Evolutionary conservation across 179 eudicot species (phyloP).

Genomic region (Patellifolia procumbens): DNA sequence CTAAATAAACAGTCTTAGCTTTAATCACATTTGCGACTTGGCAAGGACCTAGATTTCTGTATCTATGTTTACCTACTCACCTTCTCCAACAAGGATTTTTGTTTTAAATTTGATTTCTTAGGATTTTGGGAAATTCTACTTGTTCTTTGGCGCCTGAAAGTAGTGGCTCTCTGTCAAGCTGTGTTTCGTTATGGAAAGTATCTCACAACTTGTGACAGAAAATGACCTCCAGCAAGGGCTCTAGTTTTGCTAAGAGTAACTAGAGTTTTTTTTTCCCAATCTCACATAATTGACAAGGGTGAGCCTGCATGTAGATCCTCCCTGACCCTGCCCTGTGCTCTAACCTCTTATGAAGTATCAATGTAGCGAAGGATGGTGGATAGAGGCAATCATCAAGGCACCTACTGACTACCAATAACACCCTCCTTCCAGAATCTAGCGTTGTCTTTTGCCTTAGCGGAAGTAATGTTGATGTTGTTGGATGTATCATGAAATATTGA

Average conservation of each 20-base stretch:
- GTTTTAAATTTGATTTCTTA: background rate
- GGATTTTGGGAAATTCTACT: background rate
- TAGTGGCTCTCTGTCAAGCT: background rate
- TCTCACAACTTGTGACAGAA: background rate
- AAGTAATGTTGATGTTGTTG: background rate
- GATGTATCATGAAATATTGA: background rate
- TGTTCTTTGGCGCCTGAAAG: background rate
- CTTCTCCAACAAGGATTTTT: background rate
- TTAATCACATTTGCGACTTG: background rate
- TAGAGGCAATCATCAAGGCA: no score
- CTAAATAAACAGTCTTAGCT: background rate
- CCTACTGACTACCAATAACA: no score
- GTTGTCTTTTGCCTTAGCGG: no score
- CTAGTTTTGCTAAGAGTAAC: background rate
- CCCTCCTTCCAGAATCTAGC: no score
- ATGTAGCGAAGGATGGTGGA: no score
- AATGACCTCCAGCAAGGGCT: background rate
- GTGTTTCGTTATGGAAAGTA: background rate
- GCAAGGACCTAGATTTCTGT: background rate
- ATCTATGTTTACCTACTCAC: background rate
- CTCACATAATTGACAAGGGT: background rate
- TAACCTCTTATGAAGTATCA: background rate
- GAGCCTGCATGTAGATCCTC: background rate
- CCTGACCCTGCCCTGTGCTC: background rate
- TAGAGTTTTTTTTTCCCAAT: background rate